A percentile compares a stretch with the other conserved stretches of the same genome.
Evolutionary conservation across 2,329 filamentous ascomycete species (phyloP).

Genomic region (Verticillium longisporum): DNA sequence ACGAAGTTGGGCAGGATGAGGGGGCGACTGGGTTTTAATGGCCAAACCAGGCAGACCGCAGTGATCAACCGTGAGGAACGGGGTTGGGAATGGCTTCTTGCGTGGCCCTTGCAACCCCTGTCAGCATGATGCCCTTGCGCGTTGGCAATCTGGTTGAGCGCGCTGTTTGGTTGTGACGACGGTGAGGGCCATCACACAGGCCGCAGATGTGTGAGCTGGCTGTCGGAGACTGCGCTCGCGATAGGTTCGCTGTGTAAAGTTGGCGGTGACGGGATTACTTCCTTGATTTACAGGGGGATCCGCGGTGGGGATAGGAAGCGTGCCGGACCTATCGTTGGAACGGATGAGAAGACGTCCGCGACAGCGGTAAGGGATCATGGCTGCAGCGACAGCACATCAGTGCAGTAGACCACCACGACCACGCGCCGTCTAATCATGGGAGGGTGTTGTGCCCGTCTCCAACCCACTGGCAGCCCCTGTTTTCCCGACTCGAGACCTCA

Average conservation of each 20-base stretch:
- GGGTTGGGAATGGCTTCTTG: conserved; percentile 1
- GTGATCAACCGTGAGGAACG: background rate
- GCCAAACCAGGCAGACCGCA: background rate
- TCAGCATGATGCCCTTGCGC: background rate
- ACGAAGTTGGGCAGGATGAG: conserved; percentile 28
- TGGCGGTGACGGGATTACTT: conserved; percentile 28
- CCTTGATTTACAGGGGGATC: conserved; percentile 28
- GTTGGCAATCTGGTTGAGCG: conserved; percentile 1
- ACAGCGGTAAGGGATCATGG: conserved; percentile 29
- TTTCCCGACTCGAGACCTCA: background rate
- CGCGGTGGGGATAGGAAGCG: conserved; percentile 27
- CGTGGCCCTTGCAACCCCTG: conserved; percentile 3
- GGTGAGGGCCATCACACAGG: conserved; percentile 13
- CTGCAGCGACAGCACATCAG: conserved; percentile 38
- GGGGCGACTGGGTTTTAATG: conserved; percentile 33
- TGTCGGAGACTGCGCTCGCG: conserved; percentile 25
- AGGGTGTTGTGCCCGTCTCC: background rate
- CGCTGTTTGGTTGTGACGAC: background rate
- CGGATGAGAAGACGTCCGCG: conserved; percentile 21
- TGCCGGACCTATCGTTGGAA: conserved; percentile 36
- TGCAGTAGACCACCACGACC: conserved; percentile 20
- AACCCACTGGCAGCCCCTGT: background rate
- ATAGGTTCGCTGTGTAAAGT: conserved; percentile 29
- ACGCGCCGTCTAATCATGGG: background rate
- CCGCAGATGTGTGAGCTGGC: conserved; percentile 37